Percentiles rank a stretch among this genome's conserved stretches.
Evolutionary conservation across 2,329 filamentous ascomycete genomes (phyloP).

Genomic region (Dactylellina parvicollis): DNA sequence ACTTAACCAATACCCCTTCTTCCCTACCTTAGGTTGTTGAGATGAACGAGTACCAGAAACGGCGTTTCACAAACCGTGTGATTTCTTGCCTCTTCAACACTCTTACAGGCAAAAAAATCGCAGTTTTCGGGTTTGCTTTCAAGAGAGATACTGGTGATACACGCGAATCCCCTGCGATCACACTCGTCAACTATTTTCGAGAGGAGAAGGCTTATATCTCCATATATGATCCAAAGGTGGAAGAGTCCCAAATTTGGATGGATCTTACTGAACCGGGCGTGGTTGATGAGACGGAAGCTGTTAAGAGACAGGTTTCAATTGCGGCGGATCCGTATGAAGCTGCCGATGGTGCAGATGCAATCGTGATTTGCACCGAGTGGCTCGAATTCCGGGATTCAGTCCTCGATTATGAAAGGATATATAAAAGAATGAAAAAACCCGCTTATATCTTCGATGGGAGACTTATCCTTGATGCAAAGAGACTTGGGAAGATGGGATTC

Average conservation of each 20-base stretch:
- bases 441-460: slow-evolving; percentile 66
- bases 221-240: slow-evolving; percentile 61
- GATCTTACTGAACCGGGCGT: slow-evolving; percentile 58
- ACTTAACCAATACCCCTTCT: background rate
- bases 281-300: slow-evolving; percentile 58
- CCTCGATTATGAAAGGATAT: slow-evolving; percentile 65
- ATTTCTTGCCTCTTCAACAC: slow-evolving; percentile 75
- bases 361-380: slow-evolving; percentile 67
- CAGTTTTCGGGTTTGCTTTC: slow-evolving; percentile 79
- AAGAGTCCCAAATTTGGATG: slow-evolving; percentile 62
- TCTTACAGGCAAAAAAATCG: slow-evolving; percentile 75
- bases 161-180: slow-evolving; percentile 75
- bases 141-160: slow-evolving; percentile 83
- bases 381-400: slow-evolving; percentile 65
- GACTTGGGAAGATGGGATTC: slow-evolving; percentile 59
- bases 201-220: slow-evolving; percentile 74
- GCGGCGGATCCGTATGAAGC: slow-evolving; percentile 63
- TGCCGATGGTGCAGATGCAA: slow-evolving; percentile 64
- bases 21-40: slow-evolving; percentile 67
- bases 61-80: slow-evolving; percentile 74
- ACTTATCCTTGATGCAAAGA: slow-evolving; percentile 58
- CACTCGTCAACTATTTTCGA: slow-evolving; percentile 73
- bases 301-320: slow-evolving; percentile 61
- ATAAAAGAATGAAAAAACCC: slow-evolving; percentile 63
- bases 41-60: slow-evolving; percentile 79